These are phyloP conservation scores for Arthrinium phaeospermum DNA, from an alignment of 2,329 filamentous ascomycete species.

Conservation along the genomic window DNA sequence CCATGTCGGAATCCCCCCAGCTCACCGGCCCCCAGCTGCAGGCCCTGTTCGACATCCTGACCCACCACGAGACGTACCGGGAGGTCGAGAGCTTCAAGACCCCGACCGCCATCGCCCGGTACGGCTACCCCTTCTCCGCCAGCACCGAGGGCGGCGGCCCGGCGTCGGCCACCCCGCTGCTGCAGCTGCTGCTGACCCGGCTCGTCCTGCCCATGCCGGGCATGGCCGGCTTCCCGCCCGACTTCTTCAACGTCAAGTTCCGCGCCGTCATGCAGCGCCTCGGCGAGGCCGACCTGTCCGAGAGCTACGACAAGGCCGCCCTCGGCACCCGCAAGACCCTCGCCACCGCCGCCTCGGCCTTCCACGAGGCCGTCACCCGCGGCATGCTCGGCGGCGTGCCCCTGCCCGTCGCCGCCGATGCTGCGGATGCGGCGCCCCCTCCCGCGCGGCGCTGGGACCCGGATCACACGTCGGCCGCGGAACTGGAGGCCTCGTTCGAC, in stretches of 20 bases:
- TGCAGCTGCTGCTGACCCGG: conserved; percentile 71
- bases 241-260: conserved; percentile 70
- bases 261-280: conserved; percentile 66
- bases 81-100: conserved; percentile 77
- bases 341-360: conserved; percentile 71
- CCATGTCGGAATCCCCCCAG: background rate
- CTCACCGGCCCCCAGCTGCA: conserved; percentile 49
- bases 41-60: conserved; percentile 65
- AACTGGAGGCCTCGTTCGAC: conserved; percentile 69
- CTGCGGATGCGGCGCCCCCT: conserved; percentile 33
- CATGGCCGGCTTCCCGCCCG: conserved; percentile 63
- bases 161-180: conserved; percentile 63
- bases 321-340: conserved; percentile 77
- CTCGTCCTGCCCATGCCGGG: conserved; percentile 72
- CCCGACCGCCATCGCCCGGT: conserved; percentile 66
- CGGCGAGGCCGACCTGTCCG: conserved; percentile 72
- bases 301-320: conserved; percentile 81
- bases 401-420: background rate
- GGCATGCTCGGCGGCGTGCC: conserved; percentile 69
- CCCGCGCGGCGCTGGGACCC: conserved; percentile 58
- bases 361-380: conserved; percentile 72
- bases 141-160: conserved; percentile 27
- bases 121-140: conserved; percentile 71
- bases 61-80: conserved; percentile 63
- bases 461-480: conserved; percentile 61